Conservation (phyloP, 805 yeast genomes). For the Candida awuae region DNA sequence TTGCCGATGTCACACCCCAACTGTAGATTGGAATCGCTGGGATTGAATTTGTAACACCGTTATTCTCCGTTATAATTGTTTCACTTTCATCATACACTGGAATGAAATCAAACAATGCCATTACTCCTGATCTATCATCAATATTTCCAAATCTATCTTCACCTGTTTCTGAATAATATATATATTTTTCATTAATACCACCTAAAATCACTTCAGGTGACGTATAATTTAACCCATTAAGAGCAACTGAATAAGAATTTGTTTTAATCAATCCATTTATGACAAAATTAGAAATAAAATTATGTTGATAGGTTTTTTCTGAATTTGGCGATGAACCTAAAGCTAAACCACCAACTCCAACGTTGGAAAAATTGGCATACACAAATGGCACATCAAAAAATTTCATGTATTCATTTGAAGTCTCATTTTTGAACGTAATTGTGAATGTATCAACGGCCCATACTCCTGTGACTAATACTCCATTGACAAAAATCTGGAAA, state of each 20-base stretch:
- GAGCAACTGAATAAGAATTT: constrained; percentile 38
- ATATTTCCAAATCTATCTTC: constrained; percentile 25
- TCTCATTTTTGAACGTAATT: constrained; percentile 5
- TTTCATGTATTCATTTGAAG: constrained; percentile 7
- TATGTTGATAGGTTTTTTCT: constrained; percentile 17
- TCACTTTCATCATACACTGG: constrained; percentile 29
- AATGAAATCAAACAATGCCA: constrained; percentile 36
- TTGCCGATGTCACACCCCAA: constrained; percentile 32
- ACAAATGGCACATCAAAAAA: constrained; percentile 30
- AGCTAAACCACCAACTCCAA: constrained; percentile 39
- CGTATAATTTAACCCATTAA: constrained; percentile 22
- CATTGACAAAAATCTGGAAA: constrained; percentile 8
- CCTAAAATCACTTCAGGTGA: constrained; percentile 45
- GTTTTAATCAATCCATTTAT: constrained; percentile 27
- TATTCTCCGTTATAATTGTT: constrained; percentile 4
- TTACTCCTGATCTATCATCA: constrained; percentile 26
- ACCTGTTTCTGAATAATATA: constrained; percentile 5
- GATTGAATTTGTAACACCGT: constrained; percentile 15
- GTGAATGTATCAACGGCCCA: constrained; percentile 21
- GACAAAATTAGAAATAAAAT: constrained; percentile 30
- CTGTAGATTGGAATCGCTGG: constrained; percentile 43
- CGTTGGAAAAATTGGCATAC: constrained; percentile 30
- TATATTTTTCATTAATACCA: constrained; percentile 42
- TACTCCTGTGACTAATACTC: constrained; percentile 19
- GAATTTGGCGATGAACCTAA: constrained; percentile 26